A percentile compares a stretch with the other conserved stretches of the same genome.
phyloP scores from a whole-genome alignment of 1,284 basidiomycete species.

The Agroathelia rolfsii region DNA sequence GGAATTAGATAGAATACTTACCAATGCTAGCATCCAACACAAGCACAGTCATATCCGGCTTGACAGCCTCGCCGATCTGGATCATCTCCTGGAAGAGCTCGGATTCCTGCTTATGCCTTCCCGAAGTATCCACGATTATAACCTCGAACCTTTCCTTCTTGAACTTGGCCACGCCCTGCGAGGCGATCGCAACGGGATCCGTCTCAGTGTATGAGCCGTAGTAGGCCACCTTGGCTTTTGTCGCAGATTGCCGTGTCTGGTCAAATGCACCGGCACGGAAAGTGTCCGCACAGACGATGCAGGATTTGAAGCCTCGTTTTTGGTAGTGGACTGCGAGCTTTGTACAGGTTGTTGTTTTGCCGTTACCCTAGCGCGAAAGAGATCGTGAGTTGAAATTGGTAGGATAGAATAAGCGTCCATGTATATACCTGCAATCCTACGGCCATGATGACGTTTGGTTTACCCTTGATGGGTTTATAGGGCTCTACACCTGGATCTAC shows the following conservation, averaged over 20 bases:
- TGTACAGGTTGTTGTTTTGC: slow-evolving; percentile 97
- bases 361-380: slow-evolving; percentile 66
- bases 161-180: slow-evolving; percentile 93
- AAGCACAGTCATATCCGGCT: slow-evolving; percentile 88
- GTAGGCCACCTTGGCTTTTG: slow-evolving; percentile 98
- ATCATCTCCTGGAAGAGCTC: slow-evolving; percentile 99
- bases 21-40: slow-evolving; percentile 85
- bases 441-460: slow-evolving; percentile 94
- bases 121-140: slow-evolving; percentile 98
- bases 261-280: slow-evolving; percentile 99
- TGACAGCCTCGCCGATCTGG: slow-evolving; percentile 87
- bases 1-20: slow-evolving; percentile 18
- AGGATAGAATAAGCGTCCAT: neutral
- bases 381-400: slow-evolving; percentile 5
- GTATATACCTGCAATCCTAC: slow-evolving; percentile 79
- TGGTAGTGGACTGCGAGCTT: slow-evolving; percentile 98
- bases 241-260: slow-evolving; percentile 91
- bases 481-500: slow-evolving; percentile 93
- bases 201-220: slow-evolving; percentile 99
- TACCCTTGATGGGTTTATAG: slow-evolving; percentile 95
- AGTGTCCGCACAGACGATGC: slow-evolving; percentile 97
- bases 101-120: slow-evolving; percentile 94
- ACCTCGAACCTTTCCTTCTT: slow-evolving; percentile 97
- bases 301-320: slow-evolving; percentile 95
- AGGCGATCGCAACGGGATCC: slow-evolving; percentile 92